Evolutionary conservation across 768 basidiomycete genomes (phyloP).

Genomic region (Roridomyces roridus): DNA sequence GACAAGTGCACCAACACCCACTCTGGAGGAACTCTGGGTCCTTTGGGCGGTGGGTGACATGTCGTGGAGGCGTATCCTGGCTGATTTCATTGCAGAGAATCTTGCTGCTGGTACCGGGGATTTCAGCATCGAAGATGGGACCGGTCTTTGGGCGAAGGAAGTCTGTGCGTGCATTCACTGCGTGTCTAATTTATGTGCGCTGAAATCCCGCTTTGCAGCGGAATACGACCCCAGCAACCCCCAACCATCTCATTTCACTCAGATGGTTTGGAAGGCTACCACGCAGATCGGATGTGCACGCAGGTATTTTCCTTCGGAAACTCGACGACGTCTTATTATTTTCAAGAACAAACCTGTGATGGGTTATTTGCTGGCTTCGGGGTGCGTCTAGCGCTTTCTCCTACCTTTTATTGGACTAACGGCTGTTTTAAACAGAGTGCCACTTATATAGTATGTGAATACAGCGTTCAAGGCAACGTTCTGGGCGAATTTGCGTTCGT

Average conservation of each 20-base stretch:
- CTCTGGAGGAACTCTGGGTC: constrained; percentile 68
- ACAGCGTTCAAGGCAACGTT: constrained; percentile 68
- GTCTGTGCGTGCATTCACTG: constrained; percentile 50
- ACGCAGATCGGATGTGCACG: constrained; percentile 69
- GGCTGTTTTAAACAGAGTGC: constrained; percentile 49
- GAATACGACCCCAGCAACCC: constrained; percentile 65
- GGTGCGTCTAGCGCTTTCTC: constrained; percentile 41
- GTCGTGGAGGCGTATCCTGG: background rate
- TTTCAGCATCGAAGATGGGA: constrained; percentile 54
- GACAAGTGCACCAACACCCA: constrained; percentile 72
- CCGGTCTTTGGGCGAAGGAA: constrained; percentile 74
- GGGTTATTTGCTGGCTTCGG: constrained; percentile 67
- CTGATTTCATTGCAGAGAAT: constrained; percentile 57
- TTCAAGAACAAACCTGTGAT: constrained; percentile 48
- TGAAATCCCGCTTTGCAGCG: constrained; percentile 39
- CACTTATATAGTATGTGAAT: constrained; percentile 74
- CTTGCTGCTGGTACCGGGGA: constrained; percentile 74
- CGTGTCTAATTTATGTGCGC: background rate
- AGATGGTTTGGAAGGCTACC: constrained; percentile 77
- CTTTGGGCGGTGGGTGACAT: constrained; percentile 58
- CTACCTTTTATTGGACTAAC: background rate
- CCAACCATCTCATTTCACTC: constrained; percentile 70
- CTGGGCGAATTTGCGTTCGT: constrained; percentile 66
- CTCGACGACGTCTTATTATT: too few relatives aligned
- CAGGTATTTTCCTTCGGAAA: background rate